These are phyloP conservation scores for Bruguiera parviflora DNA, from an alignment of 345 rosid genomes.

Conservation along the genomic window DNA sequence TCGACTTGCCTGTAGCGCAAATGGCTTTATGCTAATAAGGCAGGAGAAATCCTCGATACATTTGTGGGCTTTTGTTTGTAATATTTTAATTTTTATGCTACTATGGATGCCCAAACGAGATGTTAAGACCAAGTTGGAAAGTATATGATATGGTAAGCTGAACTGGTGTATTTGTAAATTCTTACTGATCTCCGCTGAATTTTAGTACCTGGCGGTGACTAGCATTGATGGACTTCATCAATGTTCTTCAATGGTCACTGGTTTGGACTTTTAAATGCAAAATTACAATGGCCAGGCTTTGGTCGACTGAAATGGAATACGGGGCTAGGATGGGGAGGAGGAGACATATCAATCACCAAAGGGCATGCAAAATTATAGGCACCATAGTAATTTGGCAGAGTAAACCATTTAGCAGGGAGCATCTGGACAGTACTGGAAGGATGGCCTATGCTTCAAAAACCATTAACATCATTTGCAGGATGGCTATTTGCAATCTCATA, in stretches of 20 bases:
- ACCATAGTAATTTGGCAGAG: too few species aligned
- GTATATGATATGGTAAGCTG: conserved; percentile 1
- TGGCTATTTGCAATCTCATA: too few species aligned
- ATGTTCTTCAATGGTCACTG: neutral
- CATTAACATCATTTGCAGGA: too few species aligned
- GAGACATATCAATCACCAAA: too few species aligned
- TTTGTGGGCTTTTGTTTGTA: conserved; percentile 27
- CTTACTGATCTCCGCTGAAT: neutral
- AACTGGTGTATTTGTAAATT: conserved; percentile 6
- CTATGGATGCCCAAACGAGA: conserved; percentile 21
- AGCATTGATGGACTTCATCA: neutral
- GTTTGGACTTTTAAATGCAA: neutral
- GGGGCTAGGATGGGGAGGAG: too few species aligned
- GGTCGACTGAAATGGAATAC: too few species aligned
- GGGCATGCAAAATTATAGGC: too few species aligned
- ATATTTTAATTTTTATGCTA: conserved; percentile 11
- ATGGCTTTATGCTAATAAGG: conserved; percentile 16
- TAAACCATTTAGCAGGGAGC: too few species aligned
- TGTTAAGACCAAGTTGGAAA: conserved; percentile 17
- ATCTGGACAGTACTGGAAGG: too few species aligned
- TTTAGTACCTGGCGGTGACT: neutral
- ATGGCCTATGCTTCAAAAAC: too few species aligned
- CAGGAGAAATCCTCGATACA: conserved; percentile 9
- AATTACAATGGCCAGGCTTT: too few species aligned
- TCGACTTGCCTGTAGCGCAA: conserved; percentile 22